These are phyloP conservation scores for Alloteropsis angusta DNA, from an alignment of 202 grass and related monocot species.

Conservation along the genomic window DNA sequence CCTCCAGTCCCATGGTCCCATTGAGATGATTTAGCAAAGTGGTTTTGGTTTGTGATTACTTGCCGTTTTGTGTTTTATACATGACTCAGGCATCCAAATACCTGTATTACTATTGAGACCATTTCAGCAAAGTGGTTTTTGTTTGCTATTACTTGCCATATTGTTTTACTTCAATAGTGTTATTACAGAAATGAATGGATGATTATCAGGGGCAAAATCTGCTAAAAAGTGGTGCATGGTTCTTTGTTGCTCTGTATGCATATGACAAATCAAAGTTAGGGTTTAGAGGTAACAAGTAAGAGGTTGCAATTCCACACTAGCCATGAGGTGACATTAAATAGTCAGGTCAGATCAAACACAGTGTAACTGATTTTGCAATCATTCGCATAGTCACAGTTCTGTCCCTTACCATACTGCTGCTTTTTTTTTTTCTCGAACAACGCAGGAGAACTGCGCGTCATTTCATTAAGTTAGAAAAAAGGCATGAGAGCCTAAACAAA, in stretches of 20 bases:
- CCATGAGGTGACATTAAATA: background rate
- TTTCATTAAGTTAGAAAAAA: too few relatives aligned
- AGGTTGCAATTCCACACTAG: background rate
- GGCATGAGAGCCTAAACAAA: too few relatives aligned
- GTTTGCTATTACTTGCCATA: background rate
- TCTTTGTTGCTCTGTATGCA: background rate
- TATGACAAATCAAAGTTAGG: background rate
- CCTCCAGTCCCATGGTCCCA: background rate
- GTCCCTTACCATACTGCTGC: too few relatives aligned
- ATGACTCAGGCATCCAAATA: background rate
- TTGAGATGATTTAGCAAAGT: slow-evolving; percentile 10
- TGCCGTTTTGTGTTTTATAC: background rate
- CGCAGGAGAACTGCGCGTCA: too few relatives aligned
- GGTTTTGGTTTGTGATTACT: background rate
- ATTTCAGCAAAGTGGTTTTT: background rate
- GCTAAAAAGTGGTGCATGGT: background rate
- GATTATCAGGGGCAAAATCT: background rate
- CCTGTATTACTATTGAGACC: background rate
- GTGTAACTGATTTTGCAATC: too few relatives aligned
- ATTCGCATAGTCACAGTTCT: too few relatives aligned
- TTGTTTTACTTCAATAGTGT: background rate
- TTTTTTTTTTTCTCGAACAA: too few relatives aligned
- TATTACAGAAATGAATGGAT: background rate
- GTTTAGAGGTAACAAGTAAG: background rate
- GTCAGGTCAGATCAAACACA: background rate